Evolutionary conservation across 345 rosid genomes (phyloP).

Genomic region (Salix purpurea): DNA sequence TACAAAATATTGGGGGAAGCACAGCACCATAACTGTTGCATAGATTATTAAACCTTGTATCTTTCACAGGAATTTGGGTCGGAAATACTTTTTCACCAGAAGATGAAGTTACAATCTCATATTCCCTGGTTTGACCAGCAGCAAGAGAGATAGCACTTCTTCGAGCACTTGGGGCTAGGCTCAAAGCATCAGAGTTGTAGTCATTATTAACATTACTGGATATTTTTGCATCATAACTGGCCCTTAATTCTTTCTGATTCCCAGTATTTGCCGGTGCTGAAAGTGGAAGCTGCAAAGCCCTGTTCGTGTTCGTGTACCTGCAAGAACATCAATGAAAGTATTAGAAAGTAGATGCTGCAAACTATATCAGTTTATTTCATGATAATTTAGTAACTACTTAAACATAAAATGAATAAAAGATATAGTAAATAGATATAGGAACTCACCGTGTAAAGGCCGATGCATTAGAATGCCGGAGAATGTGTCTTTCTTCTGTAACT

Average conservation of each 20-base stretch:
- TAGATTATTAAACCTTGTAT: slow-evolving; percentile 28
- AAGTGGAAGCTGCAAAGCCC: slow-evolving; percentile 36
- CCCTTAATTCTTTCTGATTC: slow-evolving; percentile 28
- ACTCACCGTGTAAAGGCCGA: slow-evolving; percentile 83
- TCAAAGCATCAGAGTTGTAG: slow-evolving; percentile 32
- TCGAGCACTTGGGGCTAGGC: slow-evolving; percentile 39
- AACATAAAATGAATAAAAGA: neutral
- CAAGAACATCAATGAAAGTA: slow-evolving; percentile 15
- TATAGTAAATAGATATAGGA: neutral
- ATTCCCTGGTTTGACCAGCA: slow-evolving; percentile 29
- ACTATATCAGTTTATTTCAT: neutral
- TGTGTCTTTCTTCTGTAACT: slow-evolving; percentile 41
- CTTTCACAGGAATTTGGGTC: slow-evolving; percentile 43
- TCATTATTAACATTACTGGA: slow-evolving; percentile 17
- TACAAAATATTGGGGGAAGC: slow-evolving; percentile 28
- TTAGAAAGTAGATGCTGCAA: slow-evolving; percentile 7
- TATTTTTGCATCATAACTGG: slow-evolving; percentile 26
- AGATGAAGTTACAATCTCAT: slow-evolving; percentile 38
- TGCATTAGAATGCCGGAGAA: slow-evolving; percentile 67
- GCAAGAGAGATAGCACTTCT: slow-evolving; percentile 37
- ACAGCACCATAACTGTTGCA: slow-evolving; percentile 39
- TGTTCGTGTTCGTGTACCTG: slow-evolving; percentile 74
- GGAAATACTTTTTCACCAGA: slow-evolving; percentile 43
- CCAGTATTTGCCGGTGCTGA: slow-evolving; percentile 27
- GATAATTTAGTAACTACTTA: neutral